These are phyloP conservation scores for Pichia occidentalis DNA, from an alignment of 805 yeast genomes.

Conservation along the genomic window DNA sequence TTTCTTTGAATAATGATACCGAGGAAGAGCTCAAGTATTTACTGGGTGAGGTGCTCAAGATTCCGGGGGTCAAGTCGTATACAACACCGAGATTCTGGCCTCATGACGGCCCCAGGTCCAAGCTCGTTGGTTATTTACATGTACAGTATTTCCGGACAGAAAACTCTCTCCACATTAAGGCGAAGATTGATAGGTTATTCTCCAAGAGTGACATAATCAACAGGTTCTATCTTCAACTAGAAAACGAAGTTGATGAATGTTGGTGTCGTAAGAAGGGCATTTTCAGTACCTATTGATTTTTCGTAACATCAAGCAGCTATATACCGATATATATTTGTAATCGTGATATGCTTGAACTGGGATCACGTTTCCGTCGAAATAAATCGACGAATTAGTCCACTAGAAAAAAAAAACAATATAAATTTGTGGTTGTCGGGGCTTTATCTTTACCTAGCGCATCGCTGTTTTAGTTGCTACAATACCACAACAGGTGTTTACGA, in stretches of 20 bases:
- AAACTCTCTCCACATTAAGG: conserved; percentile 23
- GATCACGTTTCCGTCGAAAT: background rate
- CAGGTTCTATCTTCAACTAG: conserved; percentile 29
- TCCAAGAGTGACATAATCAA: conserved; percentile 18
- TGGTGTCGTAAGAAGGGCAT: conserved; percentile 32
- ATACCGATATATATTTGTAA: background rate
- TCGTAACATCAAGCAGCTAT: no score
- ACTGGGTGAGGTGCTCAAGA: conserved; percentile 57
- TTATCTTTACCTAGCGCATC: no score
- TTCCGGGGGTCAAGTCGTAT: conserved; percentile 79
- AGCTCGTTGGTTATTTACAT: conserved; percentile 73
- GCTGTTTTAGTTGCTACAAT: no score
- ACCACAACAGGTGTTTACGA: no score
- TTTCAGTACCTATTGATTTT: conserved; percentile 19
- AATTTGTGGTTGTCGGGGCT: no score
- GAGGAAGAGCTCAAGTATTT: conserved; percentile 60
- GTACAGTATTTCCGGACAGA: conserved; percentile 52
- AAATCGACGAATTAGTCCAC: no score
- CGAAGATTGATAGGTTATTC: conserved; percentile 26
- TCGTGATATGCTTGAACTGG: background rate
- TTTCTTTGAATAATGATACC: conserved; percentile 46
- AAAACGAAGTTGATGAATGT: conserved; percentile 35
- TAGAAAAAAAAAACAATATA: no score
- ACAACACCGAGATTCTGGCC: conserved; percentile 94
- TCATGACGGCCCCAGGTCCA: conserved; percentile 29